phyloP scores from a whole-genome alignment of 2,329 filamentous ascomycete species.

The Ophiobolus disseminans region DNA sequence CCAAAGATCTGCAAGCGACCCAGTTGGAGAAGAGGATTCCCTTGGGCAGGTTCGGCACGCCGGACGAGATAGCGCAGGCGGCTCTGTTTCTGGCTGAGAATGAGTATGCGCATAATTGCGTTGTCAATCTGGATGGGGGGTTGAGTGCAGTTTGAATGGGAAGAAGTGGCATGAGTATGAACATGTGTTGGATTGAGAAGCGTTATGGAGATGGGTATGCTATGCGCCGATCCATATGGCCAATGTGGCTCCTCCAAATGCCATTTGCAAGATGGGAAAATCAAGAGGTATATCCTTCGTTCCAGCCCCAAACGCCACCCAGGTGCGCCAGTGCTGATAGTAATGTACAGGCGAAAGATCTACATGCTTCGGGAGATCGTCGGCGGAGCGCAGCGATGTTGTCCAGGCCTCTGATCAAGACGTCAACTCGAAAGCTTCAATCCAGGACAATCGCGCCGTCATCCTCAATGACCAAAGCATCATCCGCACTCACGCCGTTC shows the following conservation, averaged over 20 bases:
- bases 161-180: too few relatives aligned
- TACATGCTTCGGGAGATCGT: neutral
- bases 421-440: slow-evolving; percentile 10
- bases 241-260: neutral
- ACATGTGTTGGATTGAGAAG: too few relatives aligned
- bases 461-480: slow-evolving; percentile 45
- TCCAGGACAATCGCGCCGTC: slow-evolving; percentile 50
- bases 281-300: slow-evolving; percentile 8
- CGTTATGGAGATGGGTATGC: neutral
- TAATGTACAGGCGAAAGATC: neutral
- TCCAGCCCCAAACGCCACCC: slow-evolving; percentile 4
- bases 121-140: slow-evolving; percentile 85
- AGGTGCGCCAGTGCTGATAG: neutral
- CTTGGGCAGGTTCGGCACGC: slow-evolving; percentile 68
- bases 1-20: slow-evolving; percentile 54
- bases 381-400: neutral
- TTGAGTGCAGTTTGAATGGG: slow-evolving; percentile 65
- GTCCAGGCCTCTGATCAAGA: too few relatives aligned
- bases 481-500: slow-evolving; percentile 32
- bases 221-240: neutral
- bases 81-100: slow-evolving; percentile 79
- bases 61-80: slow-evolving; percentile 80
- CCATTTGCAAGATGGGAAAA: neutral
- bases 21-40: slow-evolving; percentile 64
- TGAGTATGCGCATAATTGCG: slow-evolving; percentile 84